Evolutionary conservation across 2,329 filamentous ascomycete genomes (phyloP), one percentile per base, ranked within the genome.

Genomic region (Triangularia verruculosa): DNA sequence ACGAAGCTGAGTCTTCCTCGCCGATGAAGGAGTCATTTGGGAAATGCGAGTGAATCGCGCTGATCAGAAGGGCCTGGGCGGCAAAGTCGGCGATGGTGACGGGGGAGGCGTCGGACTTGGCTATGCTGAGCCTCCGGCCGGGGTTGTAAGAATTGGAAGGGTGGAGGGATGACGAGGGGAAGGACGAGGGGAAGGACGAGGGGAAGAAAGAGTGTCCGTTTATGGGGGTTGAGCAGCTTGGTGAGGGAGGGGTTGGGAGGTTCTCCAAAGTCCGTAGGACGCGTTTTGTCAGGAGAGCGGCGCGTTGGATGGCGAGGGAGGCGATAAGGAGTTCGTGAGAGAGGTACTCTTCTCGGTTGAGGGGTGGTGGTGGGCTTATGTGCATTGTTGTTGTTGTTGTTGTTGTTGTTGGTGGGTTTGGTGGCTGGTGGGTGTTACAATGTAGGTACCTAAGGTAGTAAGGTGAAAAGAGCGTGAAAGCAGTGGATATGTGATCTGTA

Each of bases 241-340:
- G 52, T 4, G 61, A 64, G 47, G 39, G 54, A 32, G 30, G 30
- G 6, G 28, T 62, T 12, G 24, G 57, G 24, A 30, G 57, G 47
- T 24, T 54, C 22, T 52, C 39, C 4, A 52, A 34, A 22, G 57
- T 59, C 3, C 4, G 74, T 73, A 82, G 81, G 70, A 82, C 80
- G 51, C 76, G 76, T 72, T 78, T 79, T 64, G 80, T 82, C 60
- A 82, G 78, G 66, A 80, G 73, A 43, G 78, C 69, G 61, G 80
- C 93, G 69, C 92, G 87, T 78, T 94, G 91, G 59, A 96, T 92
- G 66, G 93, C 92, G 32, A 96, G 86, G 73, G 93, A 87, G 65
- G 93, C 92, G 61, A 94, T 84, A 13, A 52, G 57, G 39, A 39
- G 57, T 32, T 59, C 57, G 34, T 20, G 34, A 7, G 34, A 7